A percentile compares a stretch with the other conserved stretches of the same genome.
phyloP scores from a whole-genome alignment of 345 rosid species.

The Citrus unshiu region DNA sequence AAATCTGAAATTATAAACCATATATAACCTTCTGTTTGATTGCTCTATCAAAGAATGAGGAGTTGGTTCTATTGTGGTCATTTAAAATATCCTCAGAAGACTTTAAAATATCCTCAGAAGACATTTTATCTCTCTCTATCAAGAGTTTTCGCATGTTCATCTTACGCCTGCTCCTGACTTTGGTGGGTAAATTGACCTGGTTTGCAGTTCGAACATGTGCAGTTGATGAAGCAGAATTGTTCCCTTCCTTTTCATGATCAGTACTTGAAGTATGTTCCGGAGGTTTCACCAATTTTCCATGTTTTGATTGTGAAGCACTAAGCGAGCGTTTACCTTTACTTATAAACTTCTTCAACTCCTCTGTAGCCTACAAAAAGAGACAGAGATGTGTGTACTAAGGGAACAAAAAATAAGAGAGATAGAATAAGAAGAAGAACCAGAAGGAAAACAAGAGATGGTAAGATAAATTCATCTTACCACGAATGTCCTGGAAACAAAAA shows the following conservation, averaged over 20 bases:
- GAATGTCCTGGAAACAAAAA: background rate
- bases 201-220: constrained; percentile 26
- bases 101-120: constrained; percentile 10
- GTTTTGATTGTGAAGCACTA: constrained; percentile 39
- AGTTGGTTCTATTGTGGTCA: constrained; percentile 26
- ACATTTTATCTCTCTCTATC: constrained; percentile 29
- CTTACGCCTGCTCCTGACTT: constrained; percentile 72
- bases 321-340: constrained; percentile 45
- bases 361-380: constrained; percentile 33
- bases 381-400: background rate
- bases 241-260: constrained; percentile 43
- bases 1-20: background rate
- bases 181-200: constrained; percentile 57
- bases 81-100: constrained; percentile 31
- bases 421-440: background rate
- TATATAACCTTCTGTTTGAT: constrained; percentile 39
- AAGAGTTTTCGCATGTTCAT: constrained; percentile 37
- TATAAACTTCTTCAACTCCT: constrained; percentile 34
- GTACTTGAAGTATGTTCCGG: constrained; percentile 40
- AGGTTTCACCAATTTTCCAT: constrained; percentile 46
- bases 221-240: constrained; percentile 43
- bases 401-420: background rate
- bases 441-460: background rate
- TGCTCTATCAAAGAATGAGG: constrained; percentile 27
- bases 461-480: background rate